Evolutionary conservation across 192 early-diverging fungal species (phyloP).

Genomic region (Globomyces pollinis-pini): DNA sequence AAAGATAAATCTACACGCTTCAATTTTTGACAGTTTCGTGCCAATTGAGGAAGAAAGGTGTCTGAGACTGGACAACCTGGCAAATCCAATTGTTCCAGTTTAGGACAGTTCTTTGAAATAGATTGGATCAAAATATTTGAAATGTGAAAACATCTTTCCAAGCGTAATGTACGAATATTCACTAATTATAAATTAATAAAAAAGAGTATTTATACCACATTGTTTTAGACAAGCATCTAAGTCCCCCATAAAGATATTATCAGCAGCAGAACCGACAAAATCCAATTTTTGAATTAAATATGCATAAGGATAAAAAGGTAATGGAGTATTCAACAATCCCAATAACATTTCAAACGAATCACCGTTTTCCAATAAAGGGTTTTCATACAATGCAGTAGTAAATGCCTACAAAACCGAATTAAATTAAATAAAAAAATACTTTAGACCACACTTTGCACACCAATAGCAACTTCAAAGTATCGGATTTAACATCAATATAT

Average conservation of each 20-base stretch:
- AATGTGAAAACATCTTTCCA: slow-evolving; percentile 48
- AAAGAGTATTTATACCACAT: no score
- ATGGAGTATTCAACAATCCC: slow-evolving; percentile 25
- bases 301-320: slow-evolving; percentile 29
- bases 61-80: slow-evolving; percentile 48
- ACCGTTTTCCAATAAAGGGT: slow-evolving; percentile 24
- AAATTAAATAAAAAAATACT: no score
- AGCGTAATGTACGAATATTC: slow-evolving; percentile 29
- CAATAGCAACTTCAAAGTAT: slow-evolving; percentile 15
- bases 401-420: slow-evolving; percentile 18
- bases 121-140: slow-evolving; percentile 39
- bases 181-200: no score
- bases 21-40: slow-evolving; percentile 30
- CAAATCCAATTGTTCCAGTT: slow-evolving; percentile 40
- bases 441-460: slow-evolving; percentile 20
- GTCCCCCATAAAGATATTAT: slow-evolving; percentile 50
- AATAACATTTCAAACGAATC: slow-evolving; percentile 43
- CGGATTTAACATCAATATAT: neutral
- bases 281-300: slow-evolving; percentile 38
- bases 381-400: slow-evolving; percentile 30
- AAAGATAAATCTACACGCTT: slow-evolving; percentile 39
- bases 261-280: slow-evolving; percentile 36
- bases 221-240: slow-evolving; percentile 33
- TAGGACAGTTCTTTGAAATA: slow-evolving; percentile 27
- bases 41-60: slow-evolving; percentile 34